Conservation (phyloP, 1,284 basidiomycete species). For the Cerrena zonata region DNA sequence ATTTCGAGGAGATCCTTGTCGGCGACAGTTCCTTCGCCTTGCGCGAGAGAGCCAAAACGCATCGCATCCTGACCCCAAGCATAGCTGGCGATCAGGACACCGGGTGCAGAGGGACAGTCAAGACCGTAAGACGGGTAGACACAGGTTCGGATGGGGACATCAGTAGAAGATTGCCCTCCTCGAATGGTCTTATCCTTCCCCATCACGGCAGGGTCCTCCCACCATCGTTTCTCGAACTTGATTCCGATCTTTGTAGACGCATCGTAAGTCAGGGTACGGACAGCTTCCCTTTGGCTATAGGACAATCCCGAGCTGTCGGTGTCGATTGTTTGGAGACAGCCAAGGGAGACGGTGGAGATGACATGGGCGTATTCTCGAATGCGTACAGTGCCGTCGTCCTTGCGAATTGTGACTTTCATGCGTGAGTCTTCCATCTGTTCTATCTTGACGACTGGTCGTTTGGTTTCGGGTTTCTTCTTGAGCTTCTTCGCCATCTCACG, state of each 20-base stretch:
- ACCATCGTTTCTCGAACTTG: too few relatives aligned
- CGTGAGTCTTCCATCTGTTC: not conserved
- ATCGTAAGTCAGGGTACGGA: not conserved
- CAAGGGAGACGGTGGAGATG: conserved; percentile 27
- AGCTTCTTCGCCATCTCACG: conserved; percentile 10
- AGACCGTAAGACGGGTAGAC: too few relatives aligned
- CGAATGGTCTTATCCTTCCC: not conserved
- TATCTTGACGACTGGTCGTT: conserved; percentile 5
- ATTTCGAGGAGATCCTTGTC: conserved; percentile 15
- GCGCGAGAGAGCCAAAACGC: conserved; percentile 15
- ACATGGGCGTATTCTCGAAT: conserved; percentile 20
- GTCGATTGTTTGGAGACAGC: conserved; percentile 19
- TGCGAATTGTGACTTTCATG: not conserved
- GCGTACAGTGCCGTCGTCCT: not conserved
- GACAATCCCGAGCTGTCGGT: not conserved
- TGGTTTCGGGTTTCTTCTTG: not conserved
- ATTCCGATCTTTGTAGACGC: not conserved
- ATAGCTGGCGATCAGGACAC: conserved; percentile 22
- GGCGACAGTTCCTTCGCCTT: not conserved
- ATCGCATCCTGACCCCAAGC: conserved; percentile 20
- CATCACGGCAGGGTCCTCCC: not conserved
- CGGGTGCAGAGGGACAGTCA: conserved; percentile 26
- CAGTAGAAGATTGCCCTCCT: conserved; percentile 7
- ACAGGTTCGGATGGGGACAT: conserved; percentile 18
- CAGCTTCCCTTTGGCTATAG: not conserved